Evolutionary conservation across 345 rosid genomes (phyloP).

Genomic region (Raphanus sativus): DNA sequence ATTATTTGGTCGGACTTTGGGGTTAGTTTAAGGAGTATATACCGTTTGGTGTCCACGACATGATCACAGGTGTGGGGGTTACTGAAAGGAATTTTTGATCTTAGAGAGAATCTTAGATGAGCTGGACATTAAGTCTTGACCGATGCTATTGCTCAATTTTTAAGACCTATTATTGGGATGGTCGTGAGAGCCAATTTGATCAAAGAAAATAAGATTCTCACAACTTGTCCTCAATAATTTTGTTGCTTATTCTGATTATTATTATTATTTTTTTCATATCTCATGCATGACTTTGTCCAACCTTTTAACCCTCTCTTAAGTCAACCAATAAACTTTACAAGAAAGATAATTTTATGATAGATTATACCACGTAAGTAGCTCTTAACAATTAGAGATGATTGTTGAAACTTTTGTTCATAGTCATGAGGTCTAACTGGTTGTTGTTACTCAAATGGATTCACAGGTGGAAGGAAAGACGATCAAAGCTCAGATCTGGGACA

Average conservation of each 20-base stretch:
- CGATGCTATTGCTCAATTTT: slow-evolving; percentile 13
- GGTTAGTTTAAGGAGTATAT: not conserved
- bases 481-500: slow-evolving; percentile 86
- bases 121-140: slow-evolving; percentile 21
- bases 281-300: slow-evolving; percentile 32
- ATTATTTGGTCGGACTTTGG: not conserved
- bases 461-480: slow-evolving; percentile 85
- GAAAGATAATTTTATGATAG: not conserved
- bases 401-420: not conserved
- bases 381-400: not conserved
- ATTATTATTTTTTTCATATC: not conserved
- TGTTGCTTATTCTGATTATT: not conserved
- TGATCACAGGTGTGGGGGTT: not conserved
- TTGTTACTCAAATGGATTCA: not conserved
- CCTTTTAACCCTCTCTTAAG: not conserved
- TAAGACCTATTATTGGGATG: slow-evolving; percentile 16
- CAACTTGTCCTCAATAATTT: slow-evolving; percentile 18
- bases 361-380: not conserved
- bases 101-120: slow-evolving; percentile 24
- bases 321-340: slow-evolving; percentile 12
- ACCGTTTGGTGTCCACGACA: not conserved
- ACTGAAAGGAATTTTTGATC: no score
- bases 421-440: not conserved
- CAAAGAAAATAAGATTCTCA: slow-evolving; percentile 1
- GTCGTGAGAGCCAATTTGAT: slow-evolving; percentile 19